Conservation (phyloP, 257 asterid genomes). For the Forsythia suspensa region DNA sequence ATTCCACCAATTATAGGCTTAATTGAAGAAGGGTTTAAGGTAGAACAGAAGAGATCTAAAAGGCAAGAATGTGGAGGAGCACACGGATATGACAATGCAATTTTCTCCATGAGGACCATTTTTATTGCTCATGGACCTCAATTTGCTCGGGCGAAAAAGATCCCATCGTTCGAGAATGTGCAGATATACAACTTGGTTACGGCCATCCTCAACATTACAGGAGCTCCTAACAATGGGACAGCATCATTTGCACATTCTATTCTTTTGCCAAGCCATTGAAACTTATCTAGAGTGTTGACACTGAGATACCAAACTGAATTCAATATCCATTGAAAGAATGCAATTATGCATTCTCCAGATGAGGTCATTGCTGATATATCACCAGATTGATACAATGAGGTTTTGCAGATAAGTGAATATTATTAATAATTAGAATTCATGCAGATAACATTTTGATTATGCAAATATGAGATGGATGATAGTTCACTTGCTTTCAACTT, state of each 20-base stretch:
- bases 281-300: neutral
- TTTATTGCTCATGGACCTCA: slow-evolving; percentile 79
- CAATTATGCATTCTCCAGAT: neutral
- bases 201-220: slow-evolving; percentile 45
- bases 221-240: slow-evolving; percentile 75
- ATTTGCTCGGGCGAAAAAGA: slow-evolving; percentile 52
- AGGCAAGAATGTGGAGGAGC: slow-evolving; percentile 75
- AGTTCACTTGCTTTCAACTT: neutral
- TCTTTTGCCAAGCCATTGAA: slow-evolving; percentile 50
- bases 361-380: neutral
- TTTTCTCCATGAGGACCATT: slow-evolving; percentile 77
- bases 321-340: neutral
- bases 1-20: slow-evolving; percentile 25
- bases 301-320: neutral
- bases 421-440: neutral
- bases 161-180: slow-evolving; percentile 71
- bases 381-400: neutral
- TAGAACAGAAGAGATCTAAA: slow-evolving; percentile 23
- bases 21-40: slow-evolving; percentile 23
- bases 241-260: slow-evolving; percentile 39
- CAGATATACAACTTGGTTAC: slow-evolving; percentile 72
- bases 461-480: slow-evolving; percentile 6
- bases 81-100: slow-evolving; percentile 74
- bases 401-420: neutral
- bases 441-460: neutral